Base-by-base conservation (phyloP, 1,139 yeast species). In the Kurtzmaniella quercitrusa region DNA sequence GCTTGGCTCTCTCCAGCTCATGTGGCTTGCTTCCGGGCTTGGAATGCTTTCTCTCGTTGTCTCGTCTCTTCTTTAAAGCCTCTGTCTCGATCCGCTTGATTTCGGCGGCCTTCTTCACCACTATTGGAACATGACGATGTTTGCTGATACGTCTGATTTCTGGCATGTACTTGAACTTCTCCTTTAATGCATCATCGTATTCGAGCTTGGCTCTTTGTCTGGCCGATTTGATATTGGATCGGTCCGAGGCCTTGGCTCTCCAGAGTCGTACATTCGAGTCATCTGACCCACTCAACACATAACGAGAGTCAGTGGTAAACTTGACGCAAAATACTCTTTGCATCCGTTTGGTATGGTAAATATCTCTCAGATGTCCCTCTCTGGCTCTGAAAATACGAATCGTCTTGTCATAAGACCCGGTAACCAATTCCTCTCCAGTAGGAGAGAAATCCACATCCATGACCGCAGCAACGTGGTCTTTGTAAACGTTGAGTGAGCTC, bases 291-390 rank as follows among this genome's bases (percentile, higher is more conserved):
- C 90, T 81, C 46, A 91, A 68, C 36, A 94, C 80, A 63, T 90
- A 93, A 58, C 84, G 81, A 43, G 95, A 75, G 63, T 93, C 99
- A 77, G 89, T 88, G 8, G 96, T 80, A 63, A 75, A 94, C 51
- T 84, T 82, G 37, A 85, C 89, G 48, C 86, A 78, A 65, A 91
- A 89, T 9, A 93, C 85, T 49, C 93, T 84, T 68, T 93, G 99
- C 99, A 93, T 93, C 60, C 99, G 79, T 70, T 89, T 90, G 19
- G 98, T 94, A 59, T 93, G 98, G 63, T 94, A 93, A 40, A 94
- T 79, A 57, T 93, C 99, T 53, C 97, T 77, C 16, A 96, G 87
- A 62, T 91, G 98, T 23, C 98, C 98, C 50, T 85, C 88, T 44
- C 79, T 71, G 2, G 82, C 69, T 44, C 81, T 79, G 67, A 70